Conservation (phyloP, 2,329 filamentous ascomycete species). For the Sporothrix humicola region DNA sequence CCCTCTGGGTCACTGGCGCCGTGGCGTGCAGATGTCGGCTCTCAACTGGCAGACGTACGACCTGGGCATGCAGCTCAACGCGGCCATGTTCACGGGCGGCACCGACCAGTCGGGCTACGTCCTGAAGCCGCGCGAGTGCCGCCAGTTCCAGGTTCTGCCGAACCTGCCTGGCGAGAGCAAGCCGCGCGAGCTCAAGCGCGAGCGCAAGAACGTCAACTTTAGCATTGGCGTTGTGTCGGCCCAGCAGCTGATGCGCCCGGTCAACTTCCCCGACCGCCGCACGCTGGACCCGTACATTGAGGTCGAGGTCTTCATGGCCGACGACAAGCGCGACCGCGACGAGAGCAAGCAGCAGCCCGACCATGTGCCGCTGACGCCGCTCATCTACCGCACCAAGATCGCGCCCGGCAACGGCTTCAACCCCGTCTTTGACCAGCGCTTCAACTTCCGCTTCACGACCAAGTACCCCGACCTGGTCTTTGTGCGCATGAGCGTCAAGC, state of each 20-base stretch:
- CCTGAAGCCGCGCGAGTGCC: slow-evolving; percentile 85
- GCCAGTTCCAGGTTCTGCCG: slow-evolving; percentile 68
- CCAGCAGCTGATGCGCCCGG: slow-evolving; percentile 87
- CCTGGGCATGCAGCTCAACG: slow-evolving; percentile 92
- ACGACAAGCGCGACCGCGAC: slow-evolving; percentile 89
- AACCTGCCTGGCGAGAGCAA: slow-evolving; percentile 55
- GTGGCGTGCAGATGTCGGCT: slow-evolving; percentile 96
- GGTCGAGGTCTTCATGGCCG: slow-evolving; percentile 91
- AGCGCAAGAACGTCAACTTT: slow-evolving; percentile 83
- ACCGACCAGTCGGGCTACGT: slow-evolving; percentile 90
- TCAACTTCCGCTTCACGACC: slow-evolving; percentile 84
- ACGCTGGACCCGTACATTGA: slow-evolving; percentile 92
- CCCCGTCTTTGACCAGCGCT: slow-evolving; percentile 80
- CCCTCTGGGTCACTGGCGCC: slow-evolving; percentile 89
- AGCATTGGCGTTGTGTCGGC: slow-evolving; percentile 89
- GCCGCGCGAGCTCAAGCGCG: slow-evolving; percentile 65
- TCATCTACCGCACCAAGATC: slow-evolving; percentile 72
- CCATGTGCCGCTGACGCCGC: slow-evolving; percentile 26
- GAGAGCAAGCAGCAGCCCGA: slow-evolving; percentile 70
- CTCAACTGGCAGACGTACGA: slow-evolving; percentile 99
- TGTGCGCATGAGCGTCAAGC: slow-evolving; percentile 89
- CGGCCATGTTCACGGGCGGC: slow-evolving; percentile 94
- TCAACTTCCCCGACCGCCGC: slow-evolving; percentile 59
- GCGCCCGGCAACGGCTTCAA: slow-evolving; percentile 92
- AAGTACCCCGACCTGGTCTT: slow-evolving; percentile 94